Evolutionary conservation across 495 filamentous ascomycete genomes (phyloP).

Genomic region (Pseudotulostoma volvatum): DNA sequence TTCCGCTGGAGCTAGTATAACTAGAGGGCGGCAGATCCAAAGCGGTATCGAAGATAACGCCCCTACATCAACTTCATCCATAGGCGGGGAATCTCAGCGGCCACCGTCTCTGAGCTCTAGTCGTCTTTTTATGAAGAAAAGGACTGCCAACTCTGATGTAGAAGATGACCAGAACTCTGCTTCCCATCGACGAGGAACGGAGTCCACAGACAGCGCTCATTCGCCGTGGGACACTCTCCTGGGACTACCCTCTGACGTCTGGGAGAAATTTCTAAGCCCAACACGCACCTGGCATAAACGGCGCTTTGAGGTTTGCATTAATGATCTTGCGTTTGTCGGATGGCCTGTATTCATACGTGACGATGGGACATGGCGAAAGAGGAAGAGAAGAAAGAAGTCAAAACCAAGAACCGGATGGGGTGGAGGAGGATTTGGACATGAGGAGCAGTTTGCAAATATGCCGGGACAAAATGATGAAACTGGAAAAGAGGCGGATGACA

Average conservation of each 20-base stretch:
- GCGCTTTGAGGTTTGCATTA: slow-evolving; percentile 72
- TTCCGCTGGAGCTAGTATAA: slow-evolving; percentile 3
- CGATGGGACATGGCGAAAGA: slow-evolving; percentile 77
- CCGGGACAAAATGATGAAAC: slow-evolving; percentile 15
- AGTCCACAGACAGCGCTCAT: slow-evolving; percentile 23
- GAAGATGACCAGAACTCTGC: slow-evolving; percentile 27
- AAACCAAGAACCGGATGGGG: slow-evolving; percentile 25
- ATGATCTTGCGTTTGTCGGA: slow-evolving; percentile 70
- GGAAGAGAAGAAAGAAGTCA: slow-evolving; percentile 42
- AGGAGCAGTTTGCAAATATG: slow-evolving; percentile 26
- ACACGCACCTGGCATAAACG: slow-evolving; percentile 66
- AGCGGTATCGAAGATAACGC: slow-evolving; percentile 24
- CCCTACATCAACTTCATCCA: slow-evolving; percentile 14
- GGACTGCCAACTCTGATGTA: slow-evolving; percentile 20
- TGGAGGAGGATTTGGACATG: slow-evolving; percentile 25
- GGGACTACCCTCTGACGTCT: slow-evolving; percentile 56
- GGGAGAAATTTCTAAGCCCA: slow-evolving; percentile 74
- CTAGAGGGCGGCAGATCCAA: slow-evolving; percentile 21
- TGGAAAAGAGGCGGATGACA: slow-evolving; percentile 21
- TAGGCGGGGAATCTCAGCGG: slow-evolving; percentile 18
- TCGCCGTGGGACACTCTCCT: slow-evolving; percentile 64
- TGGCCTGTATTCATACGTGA: slow-evolving; percentile 76
- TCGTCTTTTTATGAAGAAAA: slow-evolving; percentile 22
- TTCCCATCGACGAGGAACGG: slow-evolving; percentile 32
- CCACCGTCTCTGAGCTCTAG: slow-evolving; percentile 29